Evolutionary conservation across 1,139 yeast species (phyloP), one percentile per base, ranked within the genome.

Genomic region (Protomyces inouyei): DNA sequence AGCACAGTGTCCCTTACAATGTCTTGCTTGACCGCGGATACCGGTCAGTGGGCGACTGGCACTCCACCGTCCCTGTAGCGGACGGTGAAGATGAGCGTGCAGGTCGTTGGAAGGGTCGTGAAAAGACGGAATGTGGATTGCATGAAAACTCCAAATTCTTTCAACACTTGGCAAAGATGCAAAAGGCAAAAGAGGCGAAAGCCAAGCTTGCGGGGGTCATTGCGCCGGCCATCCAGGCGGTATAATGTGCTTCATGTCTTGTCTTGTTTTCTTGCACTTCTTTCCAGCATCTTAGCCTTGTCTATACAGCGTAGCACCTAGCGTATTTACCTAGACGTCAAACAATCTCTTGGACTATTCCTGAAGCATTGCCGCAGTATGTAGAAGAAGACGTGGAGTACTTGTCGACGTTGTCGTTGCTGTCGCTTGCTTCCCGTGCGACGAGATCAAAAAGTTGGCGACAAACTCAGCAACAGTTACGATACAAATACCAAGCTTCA

Each of bases 41-140:
- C 76, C 86, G 91, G 71, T 88, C 96, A 0, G 83, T 93, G 23
- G 98, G 98, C 0, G 98, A 93, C 76, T 93, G 93, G 84, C 98
- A 93, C 75, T 88, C 96, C 0, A 93, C 98, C 0, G 84, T 77
- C 51, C 97, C 98, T 0, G 96, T 90, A 10, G 83, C 79, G 10
- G 97, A 88, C 57, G 96, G 95, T 3, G 97, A 90, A 73, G 97
- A 92, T 73, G 98, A 93, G 74, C 83, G 98, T 70, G 85, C 95
- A 37, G 98, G 98, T 0, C 83, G 98, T 71, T 93, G 98, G 98
- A 87, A 88, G 79, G 97, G 97, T 1, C 83, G 87, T 74, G 82
- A 85, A 3, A 93, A 93, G 78, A 90, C 97, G 0, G 98, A 93
- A 74, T 93, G 98, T 76, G 98, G 98, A 1, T 91, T 93, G 65